Percentiles rank a stretch among this genome's conserved stretches.
These are phyloP conservation scores for Paralagenidium karlingii DNA, from an alignment of 352 stramenopile genomes.

Conservation along the genomic window DNA sequence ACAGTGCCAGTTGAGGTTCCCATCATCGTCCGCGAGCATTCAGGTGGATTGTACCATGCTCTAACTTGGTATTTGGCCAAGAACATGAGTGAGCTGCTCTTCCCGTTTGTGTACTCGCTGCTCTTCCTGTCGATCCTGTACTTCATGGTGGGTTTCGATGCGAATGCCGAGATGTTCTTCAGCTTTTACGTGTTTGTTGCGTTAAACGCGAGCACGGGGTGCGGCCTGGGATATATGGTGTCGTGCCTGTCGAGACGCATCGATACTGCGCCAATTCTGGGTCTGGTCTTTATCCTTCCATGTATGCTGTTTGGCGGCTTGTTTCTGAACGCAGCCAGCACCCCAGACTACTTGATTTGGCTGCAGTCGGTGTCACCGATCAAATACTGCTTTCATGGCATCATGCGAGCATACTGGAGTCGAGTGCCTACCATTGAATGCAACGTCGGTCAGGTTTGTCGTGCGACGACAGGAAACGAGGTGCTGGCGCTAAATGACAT, in stretches of 20 bases:
- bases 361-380: constrained; percentile 22
- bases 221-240: constrained; percentile 16
- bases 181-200: constrained; percentile 14
- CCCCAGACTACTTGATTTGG: constrained; percentile 18
- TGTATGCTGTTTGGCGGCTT: constrained; percentile 20
- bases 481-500: constrained; percentile 16
- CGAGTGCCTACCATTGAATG: constrained; percentile 12
- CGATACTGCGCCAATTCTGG: constrained; percentile 15
- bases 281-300: constrained; percentile 17
- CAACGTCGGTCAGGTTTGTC: constrained; percentile 5
- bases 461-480: constrained; percentile 9
- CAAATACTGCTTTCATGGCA: constrained; percentile 18
- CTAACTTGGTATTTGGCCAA: constrained; percentile 24
- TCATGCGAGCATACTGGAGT: constrained; percentile 22
- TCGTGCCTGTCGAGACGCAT: constrained; percentile 14
- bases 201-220: constrained; percentile 10
- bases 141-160: constrained; percentile 21
- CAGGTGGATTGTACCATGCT: constrained; percentile 17
- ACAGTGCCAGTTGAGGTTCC: constrained; percentile 20
- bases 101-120: constrained; percentile 17
- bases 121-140: constrained; percentile 18
- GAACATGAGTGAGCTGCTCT: constrained; percentile 19
- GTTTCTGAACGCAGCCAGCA: constrained; percentile 18
- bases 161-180: constrained; percentile 17
- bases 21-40: constrained; percentile 19